A percentile compares a stretch with the other conserved stretches of the same genome.
These are phyloP conservation scores for Fusarium metavorans DNA, from an alignment of 2,329 filamentous ascomycete species.

Conservation along the genomic window DNA sequence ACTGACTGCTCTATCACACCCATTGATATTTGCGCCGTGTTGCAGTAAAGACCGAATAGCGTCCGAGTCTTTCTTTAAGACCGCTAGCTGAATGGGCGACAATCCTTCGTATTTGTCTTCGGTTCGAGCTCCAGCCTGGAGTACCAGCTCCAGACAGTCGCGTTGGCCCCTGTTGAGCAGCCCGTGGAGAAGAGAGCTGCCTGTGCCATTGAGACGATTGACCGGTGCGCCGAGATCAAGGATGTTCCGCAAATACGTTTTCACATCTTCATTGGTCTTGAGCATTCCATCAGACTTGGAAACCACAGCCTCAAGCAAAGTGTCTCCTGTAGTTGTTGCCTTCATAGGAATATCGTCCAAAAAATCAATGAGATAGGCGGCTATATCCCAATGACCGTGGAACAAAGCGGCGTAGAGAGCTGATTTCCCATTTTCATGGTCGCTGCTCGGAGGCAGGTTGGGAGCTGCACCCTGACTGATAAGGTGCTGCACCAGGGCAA, in stretches of 20 bases:
- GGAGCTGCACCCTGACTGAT: not conserved
- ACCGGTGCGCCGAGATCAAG: not conserved
- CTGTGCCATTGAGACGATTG: not conserved
- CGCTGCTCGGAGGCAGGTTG: not conserved
- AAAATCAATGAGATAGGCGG: not conserved
- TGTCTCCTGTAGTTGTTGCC: not conserved
- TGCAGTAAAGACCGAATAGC: not conserved
- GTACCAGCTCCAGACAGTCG: not conserved
- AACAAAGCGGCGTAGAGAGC: not conserved
- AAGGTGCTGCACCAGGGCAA: not conserved
- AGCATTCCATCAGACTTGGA: fast-evolving
- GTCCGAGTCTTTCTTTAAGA: not conserved
- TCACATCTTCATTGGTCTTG: fast-evolving
- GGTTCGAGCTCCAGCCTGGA: not conserved
- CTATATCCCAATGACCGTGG: fast-evolving
- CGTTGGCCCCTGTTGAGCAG: fast-evolving
- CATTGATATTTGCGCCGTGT: not conserved
- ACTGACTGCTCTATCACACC: not conserved
- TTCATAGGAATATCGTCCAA: not conserved
- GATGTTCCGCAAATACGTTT: not conserved
- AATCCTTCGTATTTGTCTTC: not conserved
- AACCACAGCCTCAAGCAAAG: not conserved
- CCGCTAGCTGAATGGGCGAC: not conserved
- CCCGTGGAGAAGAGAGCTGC: not conserved
- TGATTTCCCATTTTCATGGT: not conserved